phyloP scores from a whole-genome alignment of 352 stramenopile species.

The Phytophthora capsici region DNA sequence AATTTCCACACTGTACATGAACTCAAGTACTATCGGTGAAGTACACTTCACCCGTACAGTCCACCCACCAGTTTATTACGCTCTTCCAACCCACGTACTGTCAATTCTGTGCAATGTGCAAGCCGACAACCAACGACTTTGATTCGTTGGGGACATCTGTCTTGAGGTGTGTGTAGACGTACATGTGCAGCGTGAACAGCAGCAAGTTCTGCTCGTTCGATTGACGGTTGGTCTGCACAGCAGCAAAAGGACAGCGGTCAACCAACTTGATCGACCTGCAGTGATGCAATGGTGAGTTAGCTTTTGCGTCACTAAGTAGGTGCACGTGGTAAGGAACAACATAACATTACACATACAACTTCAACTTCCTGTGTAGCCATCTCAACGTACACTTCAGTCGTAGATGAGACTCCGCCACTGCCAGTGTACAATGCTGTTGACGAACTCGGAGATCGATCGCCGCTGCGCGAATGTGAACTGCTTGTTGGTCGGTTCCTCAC shows the following conservation, averaged over 20 bases:
- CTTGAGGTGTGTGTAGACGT: conserved; percentile 28
- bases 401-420: conserved; percentile 88
- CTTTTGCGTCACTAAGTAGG: too few species aligned
- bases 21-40: too few species aligned
- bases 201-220: conserved; percentile 15
- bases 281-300: too few species aligned
- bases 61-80: not conserved
- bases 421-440: conserved; percentile 90
- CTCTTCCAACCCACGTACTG: conserved; percentile 1
- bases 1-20: not conserved
- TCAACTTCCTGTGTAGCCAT: conserved; percentile 37
- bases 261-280: not conserved
- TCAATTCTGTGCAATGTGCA: conserved; percentile 1
- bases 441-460: conserved; percentile 84
- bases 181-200: conserved; percentile 7
- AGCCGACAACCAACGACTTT: conserved; percentile 10
- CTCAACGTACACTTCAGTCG: conserved; percentile 54
- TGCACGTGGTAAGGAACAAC: not conserved
- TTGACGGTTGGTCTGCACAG: not conserved
- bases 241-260: too few species aligned
- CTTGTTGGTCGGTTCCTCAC: conserved; percentile 80
- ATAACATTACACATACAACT: conserved; percentile 31
- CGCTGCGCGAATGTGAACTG: conserved; percentile 85
- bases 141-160: conserved; percentile 32
- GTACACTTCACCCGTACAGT: too few species aligned